Conservation (phyloP, 2,329 filamentous ascomycete genomes). For the Colletotrichum falcatum region DNA sequence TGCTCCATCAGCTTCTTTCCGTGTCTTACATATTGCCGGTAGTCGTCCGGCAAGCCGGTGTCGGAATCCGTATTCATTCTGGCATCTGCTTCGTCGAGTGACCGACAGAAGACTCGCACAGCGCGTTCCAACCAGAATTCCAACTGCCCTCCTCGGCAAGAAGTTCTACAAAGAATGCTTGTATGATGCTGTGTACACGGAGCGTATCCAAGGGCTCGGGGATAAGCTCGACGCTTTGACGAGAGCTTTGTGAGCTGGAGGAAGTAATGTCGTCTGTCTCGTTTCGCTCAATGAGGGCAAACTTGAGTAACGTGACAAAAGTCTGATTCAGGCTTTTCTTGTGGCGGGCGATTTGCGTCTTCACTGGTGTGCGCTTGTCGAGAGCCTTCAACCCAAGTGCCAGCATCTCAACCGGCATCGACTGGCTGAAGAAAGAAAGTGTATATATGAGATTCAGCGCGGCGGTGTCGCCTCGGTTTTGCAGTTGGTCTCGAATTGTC, state of each 20-base stretch:
- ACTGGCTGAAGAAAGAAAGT: conserved; percentile 73
- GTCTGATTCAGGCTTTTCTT: conserved; percentile 59
- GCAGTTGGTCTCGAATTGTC: conserved; percentile 62
- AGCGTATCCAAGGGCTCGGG: conserved; percentile 63
- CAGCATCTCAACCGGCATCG: conserved; percentile 75
- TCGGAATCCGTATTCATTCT: conserved; percentile 56
- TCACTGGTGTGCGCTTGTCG: conserved; percentile 59
- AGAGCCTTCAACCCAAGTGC: conserved; percentile 64
- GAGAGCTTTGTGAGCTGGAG: conserved; percentile 55
- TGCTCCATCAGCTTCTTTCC: conserved; percentile 60
- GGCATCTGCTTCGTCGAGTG: conserved; percentile 59
- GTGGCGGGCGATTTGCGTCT: conserved; percentile 50
- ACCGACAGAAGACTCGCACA: conserved; percentile 60
- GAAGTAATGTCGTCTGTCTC: conserved; percentile 57
- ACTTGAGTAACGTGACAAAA: conserved; percentile 62
- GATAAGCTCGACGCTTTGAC: conserved; percentile 43
- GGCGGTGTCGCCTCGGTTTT: conserved; percentile 59
- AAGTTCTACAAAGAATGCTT: conserved; percentile 63
- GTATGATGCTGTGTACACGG: conserved; percentile 63
- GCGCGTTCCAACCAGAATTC: conserved; percentile 63
- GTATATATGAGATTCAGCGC: conserved; percentile 75
- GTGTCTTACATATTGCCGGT: conserved; percentile 64
- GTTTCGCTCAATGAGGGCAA: conserved; percentile 64
- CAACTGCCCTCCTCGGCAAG: conserved; percentile 55
- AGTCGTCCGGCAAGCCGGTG: conserved; percentile 62